These are phyloP conservation scores for Septoria linicola DNA, from an alignment of 2,329 filamentous ascomycete species.

Conservation along the genomic window DNA sequence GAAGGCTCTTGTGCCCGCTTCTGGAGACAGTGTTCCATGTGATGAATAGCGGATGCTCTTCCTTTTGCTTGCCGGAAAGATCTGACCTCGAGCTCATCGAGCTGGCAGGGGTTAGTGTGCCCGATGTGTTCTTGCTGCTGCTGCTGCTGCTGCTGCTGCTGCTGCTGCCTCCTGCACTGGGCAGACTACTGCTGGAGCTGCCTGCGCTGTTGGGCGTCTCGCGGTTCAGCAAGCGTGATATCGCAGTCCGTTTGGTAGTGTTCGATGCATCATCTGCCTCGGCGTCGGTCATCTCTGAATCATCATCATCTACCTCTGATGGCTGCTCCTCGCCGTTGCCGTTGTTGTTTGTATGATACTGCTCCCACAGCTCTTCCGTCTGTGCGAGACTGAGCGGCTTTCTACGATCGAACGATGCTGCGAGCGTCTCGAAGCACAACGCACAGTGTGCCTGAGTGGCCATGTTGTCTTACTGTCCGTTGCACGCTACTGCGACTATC, in stretches of 20 bases:
- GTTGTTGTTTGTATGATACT: constrained; percentile 46
- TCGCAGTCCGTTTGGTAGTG: constrained; percentile 42
- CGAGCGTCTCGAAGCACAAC: constrained; percentile 86
- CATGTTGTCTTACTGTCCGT: constrained; percentile 54
- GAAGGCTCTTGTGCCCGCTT: constrained; percentile 64
- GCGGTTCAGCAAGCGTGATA: constrained; percentile 44
- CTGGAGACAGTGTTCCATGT: constrained; percentile 81
- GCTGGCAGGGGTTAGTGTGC: constrained; percentile 35
- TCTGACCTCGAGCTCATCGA: constrained; percentile 49
- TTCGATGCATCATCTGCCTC: constrained; percentile 26
- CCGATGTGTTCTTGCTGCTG: constrained; percentile 20
- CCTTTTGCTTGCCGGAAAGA: constrained; percentile 39
- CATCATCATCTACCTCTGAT: constrained; percentile 48
- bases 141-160: constrained; percentile 32
- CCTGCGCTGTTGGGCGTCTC: constrained; percentile 24
- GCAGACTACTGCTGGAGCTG: constrained; percentile 34
- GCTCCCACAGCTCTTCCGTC: constrained; percentile 68
- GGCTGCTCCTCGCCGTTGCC: constrained; percentile 42
- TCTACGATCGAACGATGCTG: constrained; percentile 70
- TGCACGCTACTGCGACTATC: too few species aligned
- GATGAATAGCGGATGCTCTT: constrained; percentile 75
- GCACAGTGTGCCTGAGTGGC: constrained; percentile 82
- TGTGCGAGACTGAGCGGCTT: constrained; percentile 65
- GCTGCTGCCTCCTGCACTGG: constrained; percentile 23
- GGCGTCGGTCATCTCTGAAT: constrained; percentile 48